Base-by-base conservation (phyloP, 2,329 filamentous ascomycete genomes). In the Chrysoporthe deuterocubensis region DNA sequence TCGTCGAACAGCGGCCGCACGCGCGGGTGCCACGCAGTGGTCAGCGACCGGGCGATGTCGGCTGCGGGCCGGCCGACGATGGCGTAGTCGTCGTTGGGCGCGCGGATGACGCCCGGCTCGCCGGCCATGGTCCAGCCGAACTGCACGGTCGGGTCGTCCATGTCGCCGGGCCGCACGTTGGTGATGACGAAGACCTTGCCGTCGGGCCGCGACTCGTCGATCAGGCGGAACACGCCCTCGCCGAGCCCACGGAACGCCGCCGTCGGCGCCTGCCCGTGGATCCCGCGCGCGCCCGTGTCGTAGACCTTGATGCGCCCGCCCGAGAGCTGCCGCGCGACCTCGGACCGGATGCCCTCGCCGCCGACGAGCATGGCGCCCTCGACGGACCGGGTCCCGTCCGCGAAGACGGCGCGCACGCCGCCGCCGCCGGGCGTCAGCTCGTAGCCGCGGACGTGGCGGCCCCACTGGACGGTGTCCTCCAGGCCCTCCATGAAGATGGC, bases 41-140 rank as follows among this genome's bases (percentile, higher is more conserved):
- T 84, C 0, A 90, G 75, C 0, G 75, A 73, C 74, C 84, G 86
- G n/a, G 87, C 87, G 1, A 90, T 82, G 4, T 85, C 79, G 0
- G 88, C 87, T 0, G 88, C 88, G 13, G 79, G 76, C 54, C 81
- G 80, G 18, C 88, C 88, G 1, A 87, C 80, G 44, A 90, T 84
- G 4, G 83, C 77, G 75, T 85, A 87, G 74, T 91, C 81, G 70
- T 90, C 82, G 71, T 89, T 88, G 0, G 88, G 87, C 0, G 85
- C 79, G 0, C 77, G 75, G 69, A 91, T 86, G 0, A 86, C 82
- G 2, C 87, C 87, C 0, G 88, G 87, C 21, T 83, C 77, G 5
- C 81, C 87, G 4, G 78, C 81, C 83, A 91, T 83, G 0, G 88
- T 90, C 88, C 88, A 91, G 2, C 89, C 89, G 69, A 90, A 89